Evolutionary conservation across 2,329 filamentous ascomycete genomes (phyloP).

Genomic region (Ceratocystis variospora): DNA sequence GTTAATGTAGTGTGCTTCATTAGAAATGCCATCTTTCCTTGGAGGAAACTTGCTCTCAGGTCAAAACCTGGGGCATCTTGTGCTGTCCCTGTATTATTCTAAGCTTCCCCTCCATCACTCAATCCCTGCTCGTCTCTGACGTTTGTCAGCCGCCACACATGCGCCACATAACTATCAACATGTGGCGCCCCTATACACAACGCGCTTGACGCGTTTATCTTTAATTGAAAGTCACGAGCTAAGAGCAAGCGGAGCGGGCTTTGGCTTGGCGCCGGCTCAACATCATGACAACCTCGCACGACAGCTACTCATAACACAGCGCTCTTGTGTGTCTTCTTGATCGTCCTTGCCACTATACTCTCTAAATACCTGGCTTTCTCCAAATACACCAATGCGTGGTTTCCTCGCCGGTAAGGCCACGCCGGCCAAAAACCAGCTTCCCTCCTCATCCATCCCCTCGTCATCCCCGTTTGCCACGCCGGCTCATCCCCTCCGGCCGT

Average conservation of each 20-base stretch:
- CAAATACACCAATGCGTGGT: constrained; percentile 16
- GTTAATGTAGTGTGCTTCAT: neutral
- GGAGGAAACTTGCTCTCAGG: neutral
- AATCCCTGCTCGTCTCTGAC: constrained; percentile 9
- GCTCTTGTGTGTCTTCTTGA: neutral
- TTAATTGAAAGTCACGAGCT: constrained; percentile 12
- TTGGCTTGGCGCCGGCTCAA: neutral
- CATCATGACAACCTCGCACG: neutral
- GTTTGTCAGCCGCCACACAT: constrained; percentile 8
- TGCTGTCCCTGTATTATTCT: neutral
- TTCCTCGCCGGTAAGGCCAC: constrained; percentile 20
- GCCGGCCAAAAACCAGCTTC: constrained; percentile 22
- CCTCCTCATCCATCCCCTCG: constrained; percentile 56
- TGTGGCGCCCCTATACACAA: constrained; percentile 8
- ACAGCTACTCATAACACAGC: neutral
- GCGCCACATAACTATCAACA: neutral
- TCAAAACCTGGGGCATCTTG: neutral
- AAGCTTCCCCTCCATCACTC: neutral
- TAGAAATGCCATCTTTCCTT: constrained; percentile 4
- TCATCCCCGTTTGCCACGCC: constrained; percentile 88
- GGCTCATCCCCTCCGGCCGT: constrained; percentile 59
- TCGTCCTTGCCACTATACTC: neutral
- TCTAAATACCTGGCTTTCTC: neutral
- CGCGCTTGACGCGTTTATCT: constrained; percentile 14
- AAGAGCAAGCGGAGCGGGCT: neutral